phyloP scores from a whole-genome alignment of 768 basidiomycete species.

The Termitomyces sp. region DNA sequence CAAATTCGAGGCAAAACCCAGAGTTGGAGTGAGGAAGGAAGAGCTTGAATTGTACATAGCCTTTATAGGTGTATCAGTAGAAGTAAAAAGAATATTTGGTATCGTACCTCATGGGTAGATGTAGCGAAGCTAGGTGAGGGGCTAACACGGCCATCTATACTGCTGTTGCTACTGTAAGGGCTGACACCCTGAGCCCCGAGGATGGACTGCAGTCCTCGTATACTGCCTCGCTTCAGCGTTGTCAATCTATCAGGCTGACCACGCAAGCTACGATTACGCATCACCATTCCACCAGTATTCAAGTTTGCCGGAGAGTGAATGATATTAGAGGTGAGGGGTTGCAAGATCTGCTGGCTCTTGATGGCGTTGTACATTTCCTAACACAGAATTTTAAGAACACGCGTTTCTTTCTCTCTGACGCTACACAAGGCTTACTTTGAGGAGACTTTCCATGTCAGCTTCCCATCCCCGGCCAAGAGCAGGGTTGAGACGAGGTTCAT shows the following conservation, averaged over 20 bases:
- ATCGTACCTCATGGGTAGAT: slow-evolving; percentile 74
- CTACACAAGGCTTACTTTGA: slow-evolving; percentile 59
- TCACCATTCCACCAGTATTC: slow-evolving; percentile 35
- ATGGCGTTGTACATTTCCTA: slow-evolving; percentile 95
- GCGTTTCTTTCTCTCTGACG: background rate
- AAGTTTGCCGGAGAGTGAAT: slow-evolving; percentile 52
- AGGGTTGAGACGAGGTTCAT: slow-evolving; percentile 30
- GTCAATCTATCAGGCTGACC: slow-evolving; percentile 67
- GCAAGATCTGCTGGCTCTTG: slow-evolving; percentile 86
- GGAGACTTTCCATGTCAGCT: slow-evolving; percentile 75
- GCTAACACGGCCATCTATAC: slow-evolving; percentile 85
- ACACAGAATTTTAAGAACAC: background rate
- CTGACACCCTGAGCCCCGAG: slow-evolving; percentile 65
- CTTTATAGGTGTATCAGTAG: slow-evolving; percentile 23
- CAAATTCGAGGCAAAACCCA: slow-evolving; percentile 97
- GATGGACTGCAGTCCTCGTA: slow-evolving; percentile 83
- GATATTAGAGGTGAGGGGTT: slow-evolving; percentile 57
- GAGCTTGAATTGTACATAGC: slow-evolving; percentile 60
- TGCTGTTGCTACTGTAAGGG: slow-evolving; percentile 82
- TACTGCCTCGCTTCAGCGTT: slow-evolving; percentile 86
- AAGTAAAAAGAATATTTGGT: background rate
- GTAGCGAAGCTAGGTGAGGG: slow-evolving; percentile 94
- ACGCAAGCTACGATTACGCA: slow-evolving; percentile 73
- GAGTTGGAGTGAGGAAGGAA: slow-evolving; percentile 73
- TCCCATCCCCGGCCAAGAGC: slow-evolving; percentile 77